Evolutionary conservation across 2,329 filamentous ascomycete species (phyloP), one percentile per base, ranked within the genome.

Genomic region (Monosporascus sp.): DNA sequence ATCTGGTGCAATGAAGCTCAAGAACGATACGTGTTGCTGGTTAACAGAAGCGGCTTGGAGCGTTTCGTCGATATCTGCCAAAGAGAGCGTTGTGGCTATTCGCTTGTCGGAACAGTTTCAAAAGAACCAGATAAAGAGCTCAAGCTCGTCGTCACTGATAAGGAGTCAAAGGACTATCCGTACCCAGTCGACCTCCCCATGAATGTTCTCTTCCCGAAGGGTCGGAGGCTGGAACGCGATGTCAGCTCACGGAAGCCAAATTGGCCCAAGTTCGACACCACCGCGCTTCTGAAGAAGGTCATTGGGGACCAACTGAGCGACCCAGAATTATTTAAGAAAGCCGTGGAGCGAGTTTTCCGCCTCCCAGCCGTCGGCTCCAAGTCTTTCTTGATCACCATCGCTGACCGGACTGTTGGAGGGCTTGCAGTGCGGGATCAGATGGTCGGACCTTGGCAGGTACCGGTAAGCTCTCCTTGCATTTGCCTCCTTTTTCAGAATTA

Each of bases 1-100:
- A 96, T 99, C 47, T 97, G 93, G 92, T 97, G 94, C 71, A 96
- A 93, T 63, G 93, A 97, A 70, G 90, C 94, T 0, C 94, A 99
- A 69, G 94, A 99, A 72, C 82, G 94, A 69, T 99, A 99, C 65
- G 94, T 99, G 7, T 77, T 99, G 63, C 86, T 95, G 8, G 85
- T 99, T 57, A 90, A 92, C 56, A 82, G 84, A 50, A 87, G 94
- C 20, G 80, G 85, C 50, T 81, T 97, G 65, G 91, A 93, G 63
- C 85, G 72, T 77, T 99, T 87, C 65, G 76, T 77, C 45, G 83
- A 75, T 67, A 87, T 87, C 53, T 85, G 82, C 68, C 75, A 75
- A 74, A 72, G 94, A 67, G 94, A 99, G 69, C 85, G 92, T 51
- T 97, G 93, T 67, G 89, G 89, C 25, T 97, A 89, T 73, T 97